phyloP scores from a whole-genome alignment of 306 rosid genomes.

The Castanea crenata region DNA sequence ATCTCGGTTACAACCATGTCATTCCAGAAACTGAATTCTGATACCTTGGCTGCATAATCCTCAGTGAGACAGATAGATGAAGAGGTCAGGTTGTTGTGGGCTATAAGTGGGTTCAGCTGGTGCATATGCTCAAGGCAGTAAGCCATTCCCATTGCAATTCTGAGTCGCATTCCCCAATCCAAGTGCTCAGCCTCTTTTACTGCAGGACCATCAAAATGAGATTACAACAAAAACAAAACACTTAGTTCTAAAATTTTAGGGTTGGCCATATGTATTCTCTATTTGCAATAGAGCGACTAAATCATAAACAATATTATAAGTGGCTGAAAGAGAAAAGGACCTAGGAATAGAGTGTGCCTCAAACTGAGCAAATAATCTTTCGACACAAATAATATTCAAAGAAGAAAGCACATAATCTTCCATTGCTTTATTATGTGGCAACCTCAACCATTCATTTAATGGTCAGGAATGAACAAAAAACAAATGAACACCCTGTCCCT shows the following conservation, averaged over 20 bases:
- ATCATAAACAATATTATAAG: neutral
- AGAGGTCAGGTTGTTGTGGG: constrained; percentile 62
- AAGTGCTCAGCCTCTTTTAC: constrained; percentile 93
- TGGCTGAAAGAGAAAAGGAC: neutral
- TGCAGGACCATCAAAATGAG: constrained; percentile 38
- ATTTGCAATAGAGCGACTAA: accelerated
- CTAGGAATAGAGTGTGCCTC: neutral
- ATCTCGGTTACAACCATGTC: constrained; percentile 41
- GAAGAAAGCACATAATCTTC: neutral
- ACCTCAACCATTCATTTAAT: neutral
- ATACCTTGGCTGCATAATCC: constrained; percentile 79
- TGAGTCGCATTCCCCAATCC: constrained; percentile 83
- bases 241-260: too few relatives aligned
- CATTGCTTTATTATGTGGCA: neutral
- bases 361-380: neutral
- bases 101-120: constrained; percentile 58
- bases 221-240: neutral
- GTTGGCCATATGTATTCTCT: too few relatives aligned
- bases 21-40: constrained; percentile 59
- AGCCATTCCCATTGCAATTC: constrained; percentile 80
- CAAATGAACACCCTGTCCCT: neutral
- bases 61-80: constrained; percentile 64
- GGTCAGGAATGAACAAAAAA: neutral
- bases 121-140: constrained; percentile 86
- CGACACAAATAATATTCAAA: neutral